A percentile compares a stretch with the other conserved stretches of the same genome.
phyloP scores from a whole-genome alignment of 1,284 basidiomycete species.

The Leccinum subspadiceum region DNA sequence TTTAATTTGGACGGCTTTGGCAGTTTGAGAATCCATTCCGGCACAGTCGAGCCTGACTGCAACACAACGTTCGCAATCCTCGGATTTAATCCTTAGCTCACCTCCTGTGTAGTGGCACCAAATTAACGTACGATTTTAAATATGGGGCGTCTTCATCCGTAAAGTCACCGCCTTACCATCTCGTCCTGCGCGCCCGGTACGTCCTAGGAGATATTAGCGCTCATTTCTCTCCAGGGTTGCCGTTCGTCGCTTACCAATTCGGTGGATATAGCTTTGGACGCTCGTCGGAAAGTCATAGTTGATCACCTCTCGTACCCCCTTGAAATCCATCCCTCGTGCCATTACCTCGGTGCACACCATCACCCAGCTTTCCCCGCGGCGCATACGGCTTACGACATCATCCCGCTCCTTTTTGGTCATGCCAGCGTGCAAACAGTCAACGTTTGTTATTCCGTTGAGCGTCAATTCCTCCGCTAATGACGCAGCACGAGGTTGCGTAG shows the following conservation, averaged over 20 bases:
- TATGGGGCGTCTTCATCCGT: slow-evolving; percentile 91
- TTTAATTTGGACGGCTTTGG: slow-evolving; percentile 89
- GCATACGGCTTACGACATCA: slow-evolving; percentile 82
- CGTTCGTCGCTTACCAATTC: slow-evolving; percentile 66
- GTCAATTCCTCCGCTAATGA: slow-evolving; percentile 88
- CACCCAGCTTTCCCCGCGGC: slow-evolving; percentile 86
- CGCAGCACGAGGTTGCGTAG: slow-evolving; percentile 87
- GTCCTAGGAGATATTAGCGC: slow-evolving; percentile 46
- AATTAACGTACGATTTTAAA: slow-evolving; percentile 74
- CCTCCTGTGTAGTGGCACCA: slow-evolving; percentile 7
- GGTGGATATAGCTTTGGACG: slow-evolving; percentile 93
- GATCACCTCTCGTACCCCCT: slow-evolving; percentile 91
- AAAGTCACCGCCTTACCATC: slow-evolving; percentile 92
- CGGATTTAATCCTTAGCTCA: slow-evolving; percentile 12
- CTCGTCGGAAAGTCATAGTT: slow-evolving; percentile 97
- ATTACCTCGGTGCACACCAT: slow-evolving; percentile 93
- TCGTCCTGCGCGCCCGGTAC: slow-evolving; percentile 91
- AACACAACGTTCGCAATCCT: slow-evolving; percentile 95
- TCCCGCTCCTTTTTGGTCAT: slow-evolving; percentile 86
- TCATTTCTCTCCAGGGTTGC: background rate
- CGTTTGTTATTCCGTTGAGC: slow-evolving; percentile 80
- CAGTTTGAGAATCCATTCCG: slow-evolving; percentile 87
- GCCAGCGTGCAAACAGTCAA: slow-evolving; percentile 91
- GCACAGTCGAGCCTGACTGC: slow-evolving; percentile 85
- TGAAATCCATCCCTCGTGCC: slow-evolving; percentile 98